Conservation (phyloP, 441 rosid species). For the Syzygium syzygioides region DNA sequence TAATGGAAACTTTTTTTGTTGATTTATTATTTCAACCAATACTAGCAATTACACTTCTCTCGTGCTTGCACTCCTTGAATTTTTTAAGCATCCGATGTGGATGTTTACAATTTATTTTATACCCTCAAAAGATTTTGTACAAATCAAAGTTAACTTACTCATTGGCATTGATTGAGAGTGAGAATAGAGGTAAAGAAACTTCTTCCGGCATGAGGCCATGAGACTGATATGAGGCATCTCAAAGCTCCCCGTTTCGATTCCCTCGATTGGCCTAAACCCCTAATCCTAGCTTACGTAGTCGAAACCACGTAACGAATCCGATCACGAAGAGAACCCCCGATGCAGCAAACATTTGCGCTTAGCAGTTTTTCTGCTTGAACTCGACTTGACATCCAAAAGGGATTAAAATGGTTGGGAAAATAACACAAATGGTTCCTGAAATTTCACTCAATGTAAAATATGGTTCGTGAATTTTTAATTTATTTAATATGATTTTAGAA, state of each 20-base stretch:
- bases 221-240: not conserved
- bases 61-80: not conserved
- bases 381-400: not conserved
- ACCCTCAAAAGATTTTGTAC: not conserved
- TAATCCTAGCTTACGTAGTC: not conserved
- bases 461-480: rapidly evolving
- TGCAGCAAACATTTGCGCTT: not conserved
- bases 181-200: not conserved
- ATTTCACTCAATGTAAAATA: too few species aligned
- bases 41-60: not conserved
- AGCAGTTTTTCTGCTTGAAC: rapidly evolving
- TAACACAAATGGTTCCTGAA: too few species aligned
- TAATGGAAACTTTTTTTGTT: rapidly evolving
- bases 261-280: not conserved
- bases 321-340: not conserved
- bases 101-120: not conserved
- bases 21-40: not conserved
- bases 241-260: not conserved
- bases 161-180: not conserved
- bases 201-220: not conserved
- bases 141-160: not conserved
- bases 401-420: not conserved
- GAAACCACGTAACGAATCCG: not conserved
- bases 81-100: not conserved
- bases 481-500: too few species aligned